Evolutionary conservation across 345 rosid species (phyloP).

Genomic region (Linum lewisii): DNA sequence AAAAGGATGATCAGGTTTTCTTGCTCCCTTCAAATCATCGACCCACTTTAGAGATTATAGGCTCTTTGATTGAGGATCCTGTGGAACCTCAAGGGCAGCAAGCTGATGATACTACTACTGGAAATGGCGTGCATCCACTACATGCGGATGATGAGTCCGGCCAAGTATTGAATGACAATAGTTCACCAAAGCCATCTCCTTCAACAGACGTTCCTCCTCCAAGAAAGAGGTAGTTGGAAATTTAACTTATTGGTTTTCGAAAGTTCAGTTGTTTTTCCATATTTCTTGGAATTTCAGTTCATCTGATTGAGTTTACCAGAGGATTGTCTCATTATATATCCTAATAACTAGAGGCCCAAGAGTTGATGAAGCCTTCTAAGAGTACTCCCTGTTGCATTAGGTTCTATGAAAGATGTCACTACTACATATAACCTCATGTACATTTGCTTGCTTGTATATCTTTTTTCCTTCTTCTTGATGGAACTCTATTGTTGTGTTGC

Average conservation of each 20-base stretch:
- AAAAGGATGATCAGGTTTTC: conserved; percentile 62
- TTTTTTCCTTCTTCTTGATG: not conserved
- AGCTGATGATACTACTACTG: conserved; percentile 16
- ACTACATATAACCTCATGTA: not conserved
- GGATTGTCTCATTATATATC: not conserved
- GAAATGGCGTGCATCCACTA: conserved; percentile 20
- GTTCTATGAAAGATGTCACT: not conserved
- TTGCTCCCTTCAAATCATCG: conserved; percentile 32
- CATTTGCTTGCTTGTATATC: not conserved
- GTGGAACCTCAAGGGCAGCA: conserved; percentile 28
- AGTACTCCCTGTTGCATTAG: not conserved
- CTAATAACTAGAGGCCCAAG: not conserved
- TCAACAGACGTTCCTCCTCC: conserved; percentile 43
- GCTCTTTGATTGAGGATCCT: conserved; percentile 39
- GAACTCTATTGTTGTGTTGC: too few relatives aligned
- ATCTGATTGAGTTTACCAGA: not conserved
- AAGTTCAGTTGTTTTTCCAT: not conserved
- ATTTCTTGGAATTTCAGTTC: not conserved
- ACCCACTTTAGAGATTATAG: conserved; percentile 55
- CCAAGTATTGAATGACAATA: conserved; percentile 23
- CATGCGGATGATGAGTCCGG: conserved; percentile 14
- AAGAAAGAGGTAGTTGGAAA: conserved; percentile 42
- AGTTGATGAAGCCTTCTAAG: too few relatives aligned
- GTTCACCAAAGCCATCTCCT: conserved; percentile 16
- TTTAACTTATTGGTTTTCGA: not conserved